Conservation (phyloP, 1,139 yeast species). For the Yamadazyma siamensis region DNA sequence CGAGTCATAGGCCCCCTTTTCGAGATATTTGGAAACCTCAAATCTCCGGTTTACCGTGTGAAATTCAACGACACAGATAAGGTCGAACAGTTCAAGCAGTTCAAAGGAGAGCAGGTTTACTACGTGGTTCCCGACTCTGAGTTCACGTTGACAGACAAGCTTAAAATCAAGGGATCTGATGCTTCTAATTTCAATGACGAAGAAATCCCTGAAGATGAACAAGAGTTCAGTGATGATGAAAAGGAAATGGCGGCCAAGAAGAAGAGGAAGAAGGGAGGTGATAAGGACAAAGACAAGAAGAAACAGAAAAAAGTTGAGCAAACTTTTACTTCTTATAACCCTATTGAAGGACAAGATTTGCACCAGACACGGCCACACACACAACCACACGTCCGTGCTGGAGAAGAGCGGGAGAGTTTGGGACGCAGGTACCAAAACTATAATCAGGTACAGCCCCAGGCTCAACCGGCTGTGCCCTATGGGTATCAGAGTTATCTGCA, state of each 20-base stretch:
- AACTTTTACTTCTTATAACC: conserved; percentile 9
- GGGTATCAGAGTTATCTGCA: no score
- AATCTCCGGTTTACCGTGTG: conserved; percentile 79
- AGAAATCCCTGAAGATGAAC: conserved; percentile 88
- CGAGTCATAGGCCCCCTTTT: conserved; percentile 76
- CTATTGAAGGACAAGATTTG: no score
- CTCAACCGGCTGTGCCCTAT: background rate
- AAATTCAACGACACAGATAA: conserved; percentile 59
- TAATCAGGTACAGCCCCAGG: conserved; percentile 1
- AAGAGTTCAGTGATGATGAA: conserved; percentile 94
- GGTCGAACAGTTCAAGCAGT: conserved; percentile 31
- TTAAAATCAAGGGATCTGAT: conserved; percentile 83
- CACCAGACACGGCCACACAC: no score
- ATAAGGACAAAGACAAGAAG: conserved; percentile 26
- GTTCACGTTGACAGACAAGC: conserved; percentile 71
- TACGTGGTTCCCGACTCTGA: conserved; percentile 81
- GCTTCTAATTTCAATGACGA: conserved; percentile 95
- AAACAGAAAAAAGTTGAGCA: conserved; percentile 6
- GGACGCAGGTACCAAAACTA: no score
- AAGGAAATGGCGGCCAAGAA: conserved; percentile 63
- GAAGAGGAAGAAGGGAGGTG: conserved; percentile 48
- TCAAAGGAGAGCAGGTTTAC: conserved; percentile 58
- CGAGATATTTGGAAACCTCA: conserved; percentile 89
- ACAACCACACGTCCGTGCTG: no score
- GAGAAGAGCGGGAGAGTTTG: no score